Base-by-base conservation (phyloP, 108 stramenopile genomes). In the Aurantiochytrium sp. region DNA sequence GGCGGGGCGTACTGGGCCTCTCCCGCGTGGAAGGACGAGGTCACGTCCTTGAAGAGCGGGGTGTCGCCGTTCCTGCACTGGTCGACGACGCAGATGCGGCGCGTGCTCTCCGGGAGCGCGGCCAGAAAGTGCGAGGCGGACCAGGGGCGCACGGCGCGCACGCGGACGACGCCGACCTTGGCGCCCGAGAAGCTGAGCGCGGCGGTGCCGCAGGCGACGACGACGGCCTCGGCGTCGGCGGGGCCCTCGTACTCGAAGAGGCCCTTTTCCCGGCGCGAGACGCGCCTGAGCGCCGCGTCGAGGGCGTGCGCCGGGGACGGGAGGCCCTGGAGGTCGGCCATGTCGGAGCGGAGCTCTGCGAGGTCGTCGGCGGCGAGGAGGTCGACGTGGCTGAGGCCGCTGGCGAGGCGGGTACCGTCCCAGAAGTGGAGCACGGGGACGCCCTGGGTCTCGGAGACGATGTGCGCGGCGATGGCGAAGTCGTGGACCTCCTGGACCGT, bases 1-100 rank as follows among this genome's bases (percentile, higher is more conserved):
- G 73, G 73, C 1, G 73, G 15, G n/a, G 42, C 73, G 42, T 48
- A 81, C 42, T 81, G 73, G 45, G 73, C n/a, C 73, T 81, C 73
- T 6, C 59, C 59, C n/a, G 42, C 15, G 45, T 81, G 73, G 45
- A 81, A 81, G 3, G 73, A 41, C 8, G 73, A 22, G 36, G 73
- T 48, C 27, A 81, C 73, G 24, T 81, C 73, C 73, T 81, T 81
- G 45, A 81, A 81, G 2, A 81, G 73, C 39, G 73, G 73, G 73
- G 73, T 81, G 73, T 81, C 73, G 17, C 73, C 73, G 45, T 41
- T 48, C 36, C 45, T 37, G 73, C 45, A 48, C 45, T 81, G 73
- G 73, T 81, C 73, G 12, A 81, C 39, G 27, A 81, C 73, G 42
- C 39, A 81, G 42, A 81, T 48, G 39, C 73, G 39, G 73, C 73